phyloP scores from a whole-genome alignment of 2,329 filamentous ascomycete genomes.

The Curvularia lunata region DNA sequence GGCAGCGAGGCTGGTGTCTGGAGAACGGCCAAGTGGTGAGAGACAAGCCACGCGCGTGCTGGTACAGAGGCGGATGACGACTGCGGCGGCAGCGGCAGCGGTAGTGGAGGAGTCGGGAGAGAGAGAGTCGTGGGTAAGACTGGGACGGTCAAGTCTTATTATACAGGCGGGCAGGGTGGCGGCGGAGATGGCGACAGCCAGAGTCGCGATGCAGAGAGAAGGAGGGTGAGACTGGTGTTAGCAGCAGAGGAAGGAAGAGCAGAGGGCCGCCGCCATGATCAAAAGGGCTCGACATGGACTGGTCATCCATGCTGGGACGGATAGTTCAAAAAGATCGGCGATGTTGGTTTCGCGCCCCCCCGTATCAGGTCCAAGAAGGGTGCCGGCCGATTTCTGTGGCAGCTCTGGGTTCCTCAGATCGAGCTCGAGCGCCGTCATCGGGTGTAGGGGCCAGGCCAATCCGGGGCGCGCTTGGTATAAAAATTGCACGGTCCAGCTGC shows the following conservation, averaged over 20 bases:
- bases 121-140: no score
- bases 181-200: background rate
- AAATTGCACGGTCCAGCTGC: conserved; percentile 12
- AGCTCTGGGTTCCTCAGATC: conserved; percentile 28
- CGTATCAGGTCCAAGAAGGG: conserved; percentile 19
- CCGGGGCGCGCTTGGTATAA: conserved; percentile 14
- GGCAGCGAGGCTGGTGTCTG: conserved; percentile 4
- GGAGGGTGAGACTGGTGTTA: conserved; percentile 1
- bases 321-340: conserved; percentile 25
- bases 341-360: conserved; percentile 29
- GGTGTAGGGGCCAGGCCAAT: conserved; percentile 15
- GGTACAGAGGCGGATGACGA: conserved; percentile 23
- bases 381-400: conserved; percentile 28
- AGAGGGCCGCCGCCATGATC: conserved; percentile 8
- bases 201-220: background rate
- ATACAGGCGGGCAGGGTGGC: conserved; percentile 14
- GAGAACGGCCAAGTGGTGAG: conserved; percentile 2
- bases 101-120: background rate
- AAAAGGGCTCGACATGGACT: conserved; percentile 21
- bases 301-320: conserved; percentile 29
- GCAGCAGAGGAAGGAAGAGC: conserved; percentile 6
- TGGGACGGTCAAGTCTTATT: conserved; percentile 5
- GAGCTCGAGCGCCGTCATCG: conserved; percentile 28
- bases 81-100: conserved; percentile 6
- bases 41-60: conserved; percentile 21